Evolutionary conservation across 2,329 filamentous ascomycete species (phyloP).

Genomic region (Aureobasidium uvarum): DNA sequence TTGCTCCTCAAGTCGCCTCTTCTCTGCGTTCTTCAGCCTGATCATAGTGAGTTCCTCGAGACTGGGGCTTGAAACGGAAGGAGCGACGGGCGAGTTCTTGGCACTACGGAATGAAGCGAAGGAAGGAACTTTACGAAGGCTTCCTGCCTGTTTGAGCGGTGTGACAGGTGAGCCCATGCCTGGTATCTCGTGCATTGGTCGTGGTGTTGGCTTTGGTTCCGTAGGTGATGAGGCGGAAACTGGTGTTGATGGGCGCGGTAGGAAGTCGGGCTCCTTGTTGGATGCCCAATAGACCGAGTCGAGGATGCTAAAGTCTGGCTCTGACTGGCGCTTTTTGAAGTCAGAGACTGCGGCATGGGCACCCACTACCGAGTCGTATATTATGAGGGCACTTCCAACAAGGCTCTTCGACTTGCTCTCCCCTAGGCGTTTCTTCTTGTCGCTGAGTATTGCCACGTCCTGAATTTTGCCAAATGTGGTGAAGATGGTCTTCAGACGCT

Average conservation of each 20-base stretch:
- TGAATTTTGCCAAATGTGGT: conserved; percentile 57
- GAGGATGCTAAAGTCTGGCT: conserved; percentile 47
- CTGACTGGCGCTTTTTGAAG: conserved; percentile 39
- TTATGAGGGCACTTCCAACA: conserved; percentile 54
- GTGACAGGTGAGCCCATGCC: conserved; percentile 35
- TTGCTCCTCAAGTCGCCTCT: conserved; percentile 46
- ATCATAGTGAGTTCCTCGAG: conserved; percentile 48
- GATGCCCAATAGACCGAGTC: conserved; percentile 56
- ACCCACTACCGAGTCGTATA: conserved; percentile 58
- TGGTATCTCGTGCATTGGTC: conserved; percentile 9
- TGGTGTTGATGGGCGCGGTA: conserved; percentile 20
- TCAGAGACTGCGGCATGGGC: conserved; percentile 58
- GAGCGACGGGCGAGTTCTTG: conserved; percentile 27
- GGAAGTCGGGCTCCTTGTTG: conserved; percentile 50
- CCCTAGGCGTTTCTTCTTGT: conserved; percentile 51
- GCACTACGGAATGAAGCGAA: conserved; percentile 44
- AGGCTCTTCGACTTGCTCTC: conserved; percentile 53
- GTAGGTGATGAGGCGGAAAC: neutral
- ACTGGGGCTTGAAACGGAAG: conserved; percentile 34
- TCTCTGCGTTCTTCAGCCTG: conserved; percentile 47
- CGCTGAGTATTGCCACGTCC: conserved; percentile 54
- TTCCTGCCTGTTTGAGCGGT: conserved; percentile 31
- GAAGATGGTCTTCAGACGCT: conserved; percentile 50
- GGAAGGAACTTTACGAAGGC: conserved; percentile 44
- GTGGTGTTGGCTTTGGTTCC: neutral